A percentile compares a stretch with the other conserved stretches of the same genome.
Conservation (phyloP, 73 alveolate genomes). For the Uronychia binucleata region DNA sequence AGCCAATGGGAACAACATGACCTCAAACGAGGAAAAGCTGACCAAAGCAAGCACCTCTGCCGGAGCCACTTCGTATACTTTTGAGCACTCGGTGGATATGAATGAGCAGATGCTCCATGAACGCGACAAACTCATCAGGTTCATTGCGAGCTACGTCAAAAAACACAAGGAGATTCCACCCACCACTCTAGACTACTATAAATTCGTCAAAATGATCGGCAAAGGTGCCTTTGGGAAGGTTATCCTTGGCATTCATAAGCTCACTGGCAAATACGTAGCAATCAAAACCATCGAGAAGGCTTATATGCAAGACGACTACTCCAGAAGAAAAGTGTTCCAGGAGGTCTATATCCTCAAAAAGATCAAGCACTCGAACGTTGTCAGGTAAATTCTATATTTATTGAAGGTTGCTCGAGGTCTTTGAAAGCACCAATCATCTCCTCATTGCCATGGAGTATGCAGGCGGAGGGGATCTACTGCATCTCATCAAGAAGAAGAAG, state of each 20-base stretch:
- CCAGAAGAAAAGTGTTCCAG: conserved; percentile 88
- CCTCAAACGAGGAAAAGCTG: background rate
- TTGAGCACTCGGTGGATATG: conserved; percentile 11
- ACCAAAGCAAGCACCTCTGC: background rate
- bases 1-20: no score
- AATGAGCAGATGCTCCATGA: conserved; percentile 30
- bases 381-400: conserved; percentile 2
- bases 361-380: conserved; percentile 37
- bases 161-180: conserved; percentile 62
- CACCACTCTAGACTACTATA: conserved; percentile 54
- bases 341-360: conserved; percentile 65
- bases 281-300: conserved; percentile 80
- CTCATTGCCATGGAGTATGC: conserved; percentile 58
- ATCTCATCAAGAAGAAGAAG: conserved; percentile 27
- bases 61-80: background rate
- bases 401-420: conserved; percentile 49
- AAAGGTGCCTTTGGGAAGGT: conserved; percentile 90
- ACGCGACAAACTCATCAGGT: conserved; percentile 31
- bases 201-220: conserved; percentile 69
- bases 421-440: conserved; percentile 44
- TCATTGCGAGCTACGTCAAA: conserved; percentile 34
- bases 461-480: conserved; percentile 63
- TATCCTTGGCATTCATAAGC: conserved; percentile 72
- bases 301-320: conserved; percentile 82
- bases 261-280: conserved; percentile 85